Evolutionary conservation across 805 yeast species (phyloP).

Genomic region (Yarrowia osloensis): DNA sequence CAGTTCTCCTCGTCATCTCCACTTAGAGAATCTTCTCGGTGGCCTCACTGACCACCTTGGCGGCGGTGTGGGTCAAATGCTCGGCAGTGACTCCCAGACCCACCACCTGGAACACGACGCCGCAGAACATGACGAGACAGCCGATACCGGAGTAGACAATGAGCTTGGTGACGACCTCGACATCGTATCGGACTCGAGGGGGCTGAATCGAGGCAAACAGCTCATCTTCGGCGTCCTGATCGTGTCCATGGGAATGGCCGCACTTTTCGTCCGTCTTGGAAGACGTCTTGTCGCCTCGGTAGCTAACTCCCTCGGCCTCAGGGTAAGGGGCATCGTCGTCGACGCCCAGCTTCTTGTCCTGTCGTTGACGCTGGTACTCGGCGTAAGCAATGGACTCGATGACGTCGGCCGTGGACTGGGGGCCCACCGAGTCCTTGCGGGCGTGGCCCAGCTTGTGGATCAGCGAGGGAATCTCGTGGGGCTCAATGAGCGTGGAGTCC

Average conservation of each 20-base stretch:
- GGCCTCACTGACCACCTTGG: not conserved
- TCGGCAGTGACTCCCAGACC: slow-evolving; percentile 26
- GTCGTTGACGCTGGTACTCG: slow-evolving; percentile 38
- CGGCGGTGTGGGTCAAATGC: not conserved
- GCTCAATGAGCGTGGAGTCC: slow-evolving; percentile 41
- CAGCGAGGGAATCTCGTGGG: slow-evolving; percentile 41
- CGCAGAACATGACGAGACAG: slow-evolving; percentile 48
- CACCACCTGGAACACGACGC: slow-evolving; percentile 32
- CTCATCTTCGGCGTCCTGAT: slow-evolving; percentile 32
- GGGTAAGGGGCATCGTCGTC: slow-evolving; percentile 12
- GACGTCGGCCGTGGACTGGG: slow-evolving; percentile 47
- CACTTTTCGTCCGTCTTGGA: slow-evolving; percentile 12
- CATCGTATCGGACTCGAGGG: slow-evolving; percentile 58
- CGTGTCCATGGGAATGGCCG: slow-evolving; percentile 1
- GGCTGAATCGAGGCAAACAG: slow-evolving; percentile 37
- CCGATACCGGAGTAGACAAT: slow-evolving; percentile 83
- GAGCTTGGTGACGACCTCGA: slow-evolving; percentile 74
- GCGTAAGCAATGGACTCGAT: slow-evolving; percentile 45
- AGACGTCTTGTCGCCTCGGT: slow-evolving; percentile 14
- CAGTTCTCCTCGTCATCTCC: too few relatives aligned
- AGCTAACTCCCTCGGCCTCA: not conserved
- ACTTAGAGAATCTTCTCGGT: not conserved
- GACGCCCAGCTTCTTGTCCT: slow-evolving; percentile 7
- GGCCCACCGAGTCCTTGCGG: slow-evolving; percentile 47
- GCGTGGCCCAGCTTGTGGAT: slow-evolving; percentile 38